These are phyloP conservation scores for Syzygium syzygioides DNA, from an alignment of 441 rosid genomes.

Conservation along the genomic window DNA sequence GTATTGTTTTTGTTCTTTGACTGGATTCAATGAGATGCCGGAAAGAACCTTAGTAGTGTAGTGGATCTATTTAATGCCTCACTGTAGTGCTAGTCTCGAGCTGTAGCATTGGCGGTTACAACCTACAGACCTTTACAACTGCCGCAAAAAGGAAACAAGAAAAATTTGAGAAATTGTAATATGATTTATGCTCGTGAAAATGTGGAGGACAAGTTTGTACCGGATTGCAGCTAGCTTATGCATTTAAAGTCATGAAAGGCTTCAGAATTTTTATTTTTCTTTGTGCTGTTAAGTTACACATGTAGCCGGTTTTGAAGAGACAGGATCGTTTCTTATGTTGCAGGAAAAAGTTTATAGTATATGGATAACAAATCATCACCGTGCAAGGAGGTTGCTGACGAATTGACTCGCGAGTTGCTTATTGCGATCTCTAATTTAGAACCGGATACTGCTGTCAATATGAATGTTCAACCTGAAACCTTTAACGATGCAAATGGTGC, in stretches of 20 bases:
- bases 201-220: not conserved
- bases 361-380: constrained; percentile 5
- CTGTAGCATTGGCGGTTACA: not conserved
- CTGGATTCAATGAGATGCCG: not conserved
- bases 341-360: not conserved
- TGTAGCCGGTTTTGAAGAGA: not conserved
- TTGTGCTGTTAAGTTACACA: not conserved
- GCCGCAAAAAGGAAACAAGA: not conserved
- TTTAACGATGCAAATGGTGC: not conserved
- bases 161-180: not conserved
- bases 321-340: not conserved
- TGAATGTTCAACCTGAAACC: not conserved
- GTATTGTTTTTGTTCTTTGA: not conserved
- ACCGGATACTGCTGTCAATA: not conserved
- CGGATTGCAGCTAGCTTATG: not conserved
- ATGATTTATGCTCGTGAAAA: not conserved
- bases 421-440: not conserved
- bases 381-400: not conserved
- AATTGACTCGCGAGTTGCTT: constrained; percentile 1
- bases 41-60: not conserved
- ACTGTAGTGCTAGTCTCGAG: not conserved
- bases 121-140: not conserved
- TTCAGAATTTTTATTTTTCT: not conserved
- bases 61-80: not conserved
- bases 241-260: not conserved